Evolutionary conservation across 305 asterid species (phyloP).

Genomic region (Rubia tinctorum): DNA sequence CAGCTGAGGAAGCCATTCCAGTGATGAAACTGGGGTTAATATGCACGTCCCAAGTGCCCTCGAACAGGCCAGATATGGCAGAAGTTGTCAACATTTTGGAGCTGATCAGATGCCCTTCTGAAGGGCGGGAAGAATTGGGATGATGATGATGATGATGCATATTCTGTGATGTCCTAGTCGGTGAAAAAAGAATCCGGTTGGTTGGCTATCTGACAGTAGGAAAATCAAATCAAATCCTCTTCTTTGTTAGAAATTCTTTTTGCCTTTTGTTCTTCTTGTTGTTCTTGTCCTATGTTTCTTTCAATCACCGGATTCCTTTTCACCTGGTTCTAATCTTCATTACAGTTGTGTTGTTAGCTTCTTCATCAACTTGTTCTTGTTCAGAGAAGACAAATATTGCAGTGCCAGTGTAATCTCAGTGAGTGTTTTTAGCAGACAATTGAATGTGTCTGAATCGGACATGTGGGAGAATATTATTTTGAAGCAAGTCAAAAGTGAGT

Average conservation of each 20-base stretch:
- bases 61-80: slow-evolving; percentile 41
- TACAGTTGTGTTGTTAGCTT: slow-evolving; percentile 12
- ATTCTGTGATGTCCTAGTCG: slow-evolving; percentile 24
- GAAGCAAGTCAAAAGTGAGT: slow-evolving; percentile 37
- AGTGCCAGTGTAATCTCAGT: background rate
- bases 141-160: slow-evolving; percentile 19
- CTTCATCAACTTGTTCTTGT: background rate
- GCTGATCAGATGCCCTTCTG: slow-evolving; percentile 35
- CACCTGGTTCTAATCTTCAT: slow-evolving; percentile 39
- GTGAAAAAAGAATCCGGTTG: slow-evolving; percentile 64
- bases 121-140: slow-evolving; percentile 31
- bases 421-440: background rate
- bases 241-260: slow-evolving; percentile 27
- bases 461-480: slow-evolving; percentile 22
- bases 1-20: slow-evolving; percentile 37
- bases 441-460: slow-evolving; percentile 12
- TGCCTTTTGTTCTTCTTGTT: slow-evolving; percentile 7
- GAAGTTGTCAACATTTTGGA: slow-evolving; percentile 41
- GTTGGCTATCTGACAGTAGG: slow-evolving; percentile 19
- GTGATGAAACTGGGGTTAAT: slow-evolving; percentile 36
- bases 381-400: background rate
- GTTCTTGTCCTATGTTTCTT: slow-evolving; percentile 22
- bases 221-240: slow-evolving; percentile 8
- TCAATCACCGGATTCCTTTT: slow-evolving; percentile 46
- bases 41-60: slow-evolving; percentile 41